Evolutionary conservation across 768 basidiomycete species (phyloP).

Genomic region (Xanthoconium purpureum): DNA sequence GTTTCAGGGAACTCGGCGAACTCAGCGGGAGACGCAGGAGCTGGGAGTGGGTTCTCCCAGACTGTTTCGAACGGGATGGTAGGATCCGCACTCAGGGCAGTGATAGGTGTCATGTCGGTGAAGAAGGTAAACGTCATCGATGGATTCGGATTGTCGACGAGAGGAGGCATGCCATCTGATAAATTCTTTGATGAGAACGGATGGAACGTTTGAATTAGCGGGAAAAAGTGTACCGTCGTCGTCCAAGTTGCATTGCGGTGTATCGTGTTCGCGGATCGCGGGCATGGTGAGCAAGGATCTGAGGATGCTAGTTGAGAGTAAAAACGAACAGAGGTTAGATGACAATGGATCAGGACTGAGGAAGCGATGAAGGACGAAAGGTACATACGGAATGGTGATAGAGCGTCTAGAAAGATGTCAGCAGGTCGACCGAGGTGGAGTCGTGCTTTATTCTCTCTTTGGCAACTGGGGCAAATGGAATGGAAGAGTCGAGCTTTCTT

Average conservation of each 20-base stretch:
- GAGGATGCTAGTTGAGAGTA: not conserved
- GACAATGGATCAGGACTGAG: conserved; percentile 7
- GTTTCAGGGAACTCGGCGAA: conserved; percentile 15
- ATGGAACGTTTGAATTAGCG: not conserved
- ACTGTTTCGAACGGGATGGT: conserved; percentile 33
- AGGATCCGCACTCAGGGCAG: conserved; percentile 40
- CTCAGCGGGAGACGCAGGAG: conserved; percentile 19
- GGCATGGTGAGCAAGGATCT: conserved; percentile 20
- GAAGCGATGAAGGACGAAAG: conserved; percentile 6
- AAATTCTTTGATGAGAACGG: conserved; percentile 8
- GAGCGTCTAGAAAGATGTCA: conserved; percentile 24
- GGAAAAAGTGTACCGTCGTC: conserved; percentile 34
- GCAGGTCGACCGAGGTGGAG: conserved; percentile 22
- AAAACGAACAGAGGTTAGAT: conserved; percentile 3
- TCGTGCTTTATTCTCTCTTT: conserved; percentile 36
- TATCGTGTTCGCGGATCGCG: conserved; percentile 28
- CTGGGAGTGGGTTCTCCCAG: conserved; percentile 26
- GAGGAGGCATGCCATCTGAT: conserved; percentile 48
- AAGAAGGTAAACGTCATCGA: conserved; percentile 62
- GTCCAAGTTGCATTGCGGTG: conserved; percentile 27
- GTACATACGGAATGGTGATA: conserved; percentile 25
- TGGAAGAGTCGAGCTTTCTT: conserved; percentile 28
- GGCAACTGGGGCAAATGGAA: conserved; percentile 31
- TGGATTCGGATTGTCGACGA: conserved; percentile 52
- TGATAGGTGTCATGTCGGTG: conserved; percentile 55